phyloP scores from a whole-genome alignment of 306 rosid species.

The Prunus mongolica region DNA sequence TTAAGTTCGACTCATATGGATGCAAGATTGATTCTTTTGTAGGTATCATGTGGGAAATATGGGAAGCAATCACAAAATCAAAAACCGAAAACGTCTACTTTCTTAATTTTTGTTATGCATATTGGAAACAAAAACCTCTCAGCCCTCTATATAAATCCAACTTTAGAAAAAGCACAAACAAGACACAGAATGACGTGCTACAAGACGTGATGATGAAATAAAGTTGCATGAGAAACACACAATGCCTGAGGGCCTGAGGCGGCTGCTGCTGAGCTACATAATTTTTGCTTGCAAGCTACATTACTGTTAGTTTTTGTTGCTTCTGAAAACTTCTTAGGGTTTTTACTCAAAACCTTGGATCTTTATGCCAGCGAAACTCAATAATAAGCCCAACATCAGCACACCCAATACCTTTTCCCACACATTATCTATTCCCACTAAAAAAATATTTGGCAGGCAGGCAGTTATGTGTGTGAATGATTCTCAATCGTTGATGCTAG shows the following conservation, averaged over 20 bases:
- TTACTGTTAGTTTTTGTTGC: neutral
- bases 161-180: too few relatives aligned
- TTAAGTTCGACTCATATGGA: too few relatives aligned
- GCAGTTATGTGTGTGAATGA: too few relatives aligned
- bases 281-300: neutral
- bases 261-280: neutral
- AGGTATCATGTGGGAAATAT: too few relatives aligned
- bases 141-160: too few relatives aligned
- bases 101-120: too few relatives aligned
- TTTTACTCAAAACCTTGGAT: neutral
- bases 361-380: neutral
- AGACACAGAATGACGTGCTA: too few relatives aligned
- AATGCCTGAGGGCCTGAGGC: neutral
- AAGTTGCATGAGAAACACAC: neutral
- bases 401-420: neutral
- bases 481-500: too few relatives aligned
- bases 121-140: too few relatives aligned
- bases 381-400: neutral
- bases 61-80: too few relatives aligned
- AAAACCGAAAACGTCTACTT: too few relatives aligned
- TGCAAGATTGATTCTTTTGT: too few relatives aligned
- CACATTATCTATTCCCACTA: neutral
- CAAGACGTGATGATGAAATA: neutral
- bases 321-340: neutral
- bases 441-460: neutral